A percentile compares a stretch with the other conserved stretches of the same genome.
These are phyloP conservation scores for Ramaria sp. DNA, from an alignment of 768 basidiomycete species.

Conservation along the genomic window DNA sequence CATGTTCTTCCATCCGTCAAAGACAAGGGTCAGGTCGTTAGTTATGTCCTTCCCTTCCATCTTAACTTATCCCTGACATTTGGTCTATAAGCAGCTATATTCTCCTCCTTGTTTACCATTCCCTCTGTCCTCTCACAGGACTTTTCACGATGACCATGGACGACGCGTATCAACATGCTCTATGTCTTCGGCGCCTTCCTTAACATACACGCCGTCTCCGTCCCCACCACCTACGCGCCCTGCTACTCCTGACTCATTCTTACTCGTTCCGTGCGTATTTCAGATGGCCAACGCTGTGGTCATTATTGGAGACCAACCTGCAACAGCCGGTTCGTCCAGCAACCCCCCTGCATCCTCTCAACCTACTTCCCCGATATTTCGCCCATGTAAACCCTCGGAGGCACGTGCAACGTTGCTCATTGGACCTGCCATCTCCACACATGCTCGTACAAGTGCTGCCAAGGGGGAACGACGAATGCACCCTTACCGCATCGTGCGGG, in stretches of 20 bases:
- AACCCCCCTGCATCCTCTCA: slow-evolving; percentile 38
- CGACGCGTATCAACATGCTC: slow-evolving; percentile 56
- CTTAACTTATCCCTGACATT: background rate
- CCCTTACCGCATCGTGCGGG: slow-evolving; percentile 2
- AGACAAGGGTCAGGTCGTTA: background rate
- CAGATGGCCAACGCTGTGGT: slow-evolving; percentile 1
- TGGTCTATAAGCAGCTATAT: background rate
- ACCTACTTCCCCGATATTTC: slow-evolving; percentile 25
- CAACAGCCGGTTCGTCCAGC: background rate
- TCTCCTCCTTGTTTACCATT: background rate
- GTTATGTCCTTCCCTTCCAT: background rate
- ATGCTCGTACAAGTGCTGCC: slow-evolving; percentile 1
- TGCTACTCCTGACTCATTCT: slow-evolving; percentile 51
- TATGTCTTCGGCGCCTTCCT: slow-evolving; percentile 82
- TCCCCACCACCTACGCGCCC: slow-evolving; percentile 62
- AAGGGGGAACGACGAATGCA: background rate
- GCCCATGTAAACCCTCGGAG: slow-evolving; percentile 1
- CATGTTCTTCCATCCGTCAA: background rate
- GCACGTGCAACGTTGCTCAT: slow-evolving; percentile 2
- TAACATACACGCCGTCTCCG: slow-evolving; percentile 66
- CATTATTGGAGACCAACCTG: background rate
- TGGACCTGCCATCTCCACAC: slow-evolving; percentile 1
- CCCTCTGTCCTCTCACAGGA: background rate
- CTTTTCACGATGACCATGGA: background rate
- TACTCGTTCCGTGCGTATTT: background rate